Conservation (phyloP, 148 eudicot species). For the Spergularia marina region DNA sequence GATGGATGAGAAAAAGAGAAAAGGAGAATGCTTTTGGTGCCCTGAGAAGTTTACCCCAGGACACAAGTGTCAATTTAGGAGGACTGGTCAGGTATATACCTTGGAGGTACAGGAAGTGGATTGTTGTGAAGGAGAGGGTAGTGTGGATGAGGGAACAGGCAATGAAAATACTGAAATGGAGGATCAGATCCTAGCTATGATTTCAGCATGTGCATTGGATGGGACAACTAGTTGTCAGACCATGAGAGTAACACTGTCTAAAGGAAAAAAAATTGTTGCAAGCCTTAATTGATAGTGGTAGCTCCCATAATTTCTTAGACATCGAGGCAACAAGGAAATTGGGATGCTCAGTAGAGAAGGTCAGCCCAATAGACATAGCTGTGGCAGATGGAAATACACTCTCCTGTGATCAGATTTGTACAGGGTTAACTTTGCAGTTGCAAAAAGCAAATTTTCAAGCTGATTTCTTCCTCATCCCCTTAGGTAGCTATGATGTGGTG, state of each 20-base stretch:
- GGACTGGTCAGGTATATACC: not conserved
- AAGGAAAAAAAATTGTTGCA: too few relatives aligned
- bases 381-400: too few relatives aligned
- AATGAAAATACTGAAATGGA: not conserved
- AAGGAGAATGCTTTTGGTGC: not conserved
- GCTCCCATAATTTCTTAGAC: not conserved
- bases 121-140: not conserved
- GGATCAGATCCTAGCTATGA: not conserved
- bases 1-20: not conserved
- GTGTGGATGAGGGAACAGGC: too few relatives aligned
- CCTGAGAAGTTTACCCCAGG: not conserved
- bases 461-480: not conserved
- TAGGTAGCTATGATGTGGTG: not conserved
- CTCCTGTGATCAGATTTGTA: too few relatives aligned
- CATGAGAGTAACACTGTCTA: not conserved
- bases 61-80: not conserved
- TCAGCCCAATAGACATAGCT: too few relatives aligned
- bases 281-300: not conserved
- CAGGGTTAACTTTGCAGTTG: too few relatives aligned
- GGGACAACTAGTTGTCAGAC: not conserved
- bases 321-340: too few relatives aligned
- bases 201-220: not conserved
- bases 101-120: not conserved
- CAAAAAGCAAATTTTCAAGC: not conserved
- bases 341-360: too few relatives aligned